Evolutionary conservation across 257 asterid genomes (phyloP), one percentile per base, ranked within the genome.

Genomic region (Coffea eugenioides): DNA sequence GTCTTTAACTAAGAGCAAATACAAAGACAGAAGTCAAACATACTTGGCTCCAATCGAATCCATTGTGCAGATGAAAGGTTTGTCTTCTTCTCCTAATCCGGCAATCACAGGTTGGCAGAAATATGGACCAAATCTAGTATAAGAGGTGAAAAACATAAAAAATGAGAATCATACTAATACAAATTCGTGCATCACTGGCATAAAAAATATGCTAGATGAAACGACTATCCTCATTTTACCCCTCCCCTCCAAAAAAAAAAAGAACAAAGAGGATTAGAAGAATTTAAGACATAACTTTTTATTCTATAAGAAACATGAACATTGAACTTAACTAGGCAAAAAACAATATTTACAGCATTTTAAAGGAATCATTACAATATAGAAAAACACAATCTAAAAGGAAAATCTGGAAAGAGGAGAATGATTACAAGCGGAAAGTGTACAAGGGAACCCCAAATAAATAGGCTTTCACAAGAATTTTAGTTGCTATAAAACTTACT

Each of bases 21-120:
- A 31, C 13, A 25, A 67, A 67, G 57, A 73, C 43, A 51, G 70
- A 66, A 21, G 73, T 25, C 23, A 79, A 76, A 85, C 91, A 6
- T 91, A 95, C 98, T 93, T 95, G 54, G 98, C 99, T 80, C 98
- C 97, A 69, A 95, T 95, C 31, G 97, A 90, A 80, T 93, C 99
- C 99, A 95, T 95, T 66, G 99, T 95, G 91, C 98, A 95, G 80
- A 95, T 95, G 89, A 95, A 95, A 76, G 99, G 98, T 73, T 93
- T 95, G 88, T 90, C 95, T 2, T 85, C 97, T 23, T 89, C 97
- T 34, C 98, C 97, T 86, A 95, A 83, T 84, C 98, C 99, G 86
- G 97, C 99, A 84, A 95, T 93, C 77, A 95, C 98, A 75, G 99
- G 98, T 80, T 94, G 99, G 90, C 94, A 89, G 86, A 93, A 95